These are phyloP conservation scores for Corynascus novoguineensis DNA, from an alignment of 495 filamentous ascomycete species.

Conservation along the genomic window DNA sequence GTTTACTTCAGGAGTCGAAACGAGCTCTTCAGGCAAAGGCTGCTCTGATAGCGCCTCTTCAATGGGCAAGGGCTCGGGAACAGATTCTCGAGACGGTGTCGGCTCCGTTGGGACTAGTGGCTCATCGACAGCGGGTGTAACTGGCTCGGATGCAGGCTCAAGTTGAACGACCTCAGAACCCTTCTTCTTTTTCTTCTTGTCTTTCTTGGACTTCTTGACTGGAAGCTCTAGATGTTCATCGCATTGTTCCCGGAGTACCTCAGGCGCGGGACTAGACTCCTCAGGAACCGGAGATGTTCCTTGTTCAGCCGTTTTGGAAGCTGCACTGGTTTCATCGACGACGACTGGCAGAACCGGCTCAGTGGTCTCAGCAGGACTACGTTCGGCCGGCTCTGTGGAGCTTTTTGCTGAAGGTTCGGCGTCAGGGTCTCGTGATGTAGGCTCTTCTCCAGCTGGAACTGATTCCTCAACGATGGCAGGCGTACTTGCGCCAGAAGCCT, in stretches of 20 bases:
- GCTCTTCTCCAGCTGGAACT: background rate
- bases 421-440: background rate
- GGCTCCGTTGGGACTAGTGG: background rate
- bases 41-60: background rate
- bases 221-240: background rate
- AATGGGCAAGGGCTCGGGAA: background rate
- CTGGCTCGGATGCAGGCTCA: background rate
- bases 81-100: background rate
- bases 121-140: background rate
- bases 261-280: background rate
- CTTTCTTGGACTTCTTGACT: conserved; percentile 24
- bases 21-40: background rate
- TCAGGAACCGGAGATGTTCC: background rate
- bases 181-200: conserved; percentile 25
- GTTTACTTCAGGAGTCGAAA: background rate
- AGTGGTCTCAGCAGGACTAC: background rate
- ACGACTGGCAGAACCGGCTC: background rate
- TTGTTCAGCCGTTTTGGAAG: background rate
- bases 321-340: conserved; percentile 1
- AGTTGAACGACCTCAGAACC: conserved; percentile 4
- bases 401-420: background rate
- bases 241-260: background rate
- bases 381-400: background rate
- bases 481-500: conserved; percentile 7
- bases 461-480: conserved; percentile 4